Evolutionary conservation across 495 filamentous ascomycete genomes (phyloP), one percentile per base, ranked within the genome.

Genomic region (Daldinia concentrica): DNA sequence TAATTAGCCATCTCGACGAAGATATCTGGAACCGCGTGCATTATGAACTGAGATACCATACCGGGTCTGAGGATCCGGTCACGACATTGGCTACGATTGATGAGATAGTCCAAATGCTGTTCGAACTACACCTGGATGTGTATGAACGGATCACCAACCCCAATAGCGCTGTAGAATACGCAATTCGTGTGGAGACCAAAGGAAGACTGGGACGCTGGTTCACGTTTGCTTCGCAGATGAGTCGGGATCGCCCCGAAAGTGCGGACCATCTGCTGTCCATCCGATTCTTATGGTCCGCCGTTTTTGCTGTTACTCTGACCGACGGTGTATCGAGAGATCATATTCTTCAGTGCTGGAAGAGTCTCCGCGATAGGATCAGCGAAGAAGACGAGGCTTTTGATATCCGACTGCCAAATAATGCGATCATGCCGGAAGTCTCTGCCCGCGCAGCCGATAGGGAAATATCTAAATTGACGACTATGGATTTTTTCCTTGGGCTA

Each of bases 401-500:
- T 2, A 89, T 98, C 62, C 83, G 82, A 41, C 85, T 99, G 6
- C 89, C 89, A 15, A 98, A 98, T 72, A 98, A 96, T 74, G 86
- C 87, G 0, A 85, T 92, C 43, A 97, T 99, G 89, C 90, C 94
- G 0, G 93, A 98, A 76, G 84, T 99, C 17, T 98, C 96, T 0
- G 82, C 86, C 4, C 85, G 84, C 12, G 91, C 92, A 3, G 89
- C 94, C 12, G 93, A 97, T 52, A 89, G 93, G 32, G 95, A 99
- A 74, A 91, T 97, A 27, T 92, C 92, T 51, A 92, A 93, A 75
- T 83, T 98, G 14, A 97, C 92, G 14, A 98, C 94, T 0, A 94
- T 95, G 88, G 96, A 97, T 74, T 98, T 97, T 79, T 98, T 99
- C 80, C 84, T 91, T 66, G 91, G 88, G 30, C 87, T 99, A 0